Conservation (phyloP, 2,329 filamentous ascomycete species). For the Orbilia oligospora region DNA sequence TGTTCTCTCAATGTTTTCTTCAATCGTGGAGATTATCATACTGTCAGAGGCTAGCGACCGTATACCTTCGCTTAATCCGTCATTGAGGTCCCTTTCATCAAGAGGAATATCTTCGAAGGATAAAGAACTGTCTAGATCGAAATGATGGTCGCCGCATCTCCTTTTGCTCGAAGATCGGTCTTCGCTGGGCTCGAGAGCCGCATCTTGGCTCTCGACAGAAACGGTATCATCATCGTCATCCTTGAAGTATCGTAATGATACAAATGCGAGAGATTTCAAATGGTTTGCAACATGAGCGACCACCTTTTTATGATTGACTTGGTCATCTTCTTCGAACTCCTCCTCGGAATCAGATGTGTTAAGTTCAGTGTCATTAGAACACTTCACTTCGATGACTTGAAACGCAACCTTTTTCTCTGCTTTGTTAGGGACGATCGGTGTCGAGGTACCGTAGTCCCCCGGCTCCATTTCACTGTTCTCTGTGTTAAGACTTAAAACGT, state of each 20-base stretch:
- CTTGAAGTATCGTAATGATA: constrained; percentile 31
- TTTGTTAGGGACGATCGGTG: background rate
- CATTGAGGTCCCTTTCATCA: constrained; percentile 9
- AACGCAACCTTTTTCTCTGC: constrained; percentile 5
- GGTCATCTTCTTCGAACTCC: background rate
- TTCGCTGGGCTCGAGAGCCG: background rate
- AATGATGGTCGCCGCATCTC: constrained; percentile 20
- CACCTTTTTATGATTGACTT: constrained; percentile 15
- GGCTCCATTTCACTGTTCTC: background rate
- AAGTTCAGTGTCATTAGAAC: background rate
- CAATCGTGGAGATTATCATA: no score
- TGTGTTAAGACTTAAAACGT: constrained; percentile 1
- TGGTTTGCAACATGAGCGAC: constrained; percentile 8
- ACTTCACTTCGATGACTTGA: constrained; percentile 5
- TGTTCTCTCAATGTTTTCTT: no score
- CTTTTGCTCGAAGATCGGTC: constrained; percentile 14
- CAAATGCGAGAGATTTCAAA: constrained; percentile 26
- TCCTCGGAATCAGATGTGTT: constrained; percentile 10
- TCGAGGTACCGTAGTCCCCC: no score
- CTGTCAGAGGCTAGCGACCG: no score
- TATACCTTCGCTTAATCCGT: no score
- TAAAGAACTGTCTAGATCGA: constrained; percentile 26
- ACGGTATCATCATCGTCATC: constrained; percentile 19
- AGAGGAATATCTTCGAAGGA: constrained; percentile 27
- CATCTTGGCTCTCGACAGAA: constrained; percentile 10